Conservation (phyloP, 179 eudicot genomes). For the Monotropa hypopitys region DNA sequence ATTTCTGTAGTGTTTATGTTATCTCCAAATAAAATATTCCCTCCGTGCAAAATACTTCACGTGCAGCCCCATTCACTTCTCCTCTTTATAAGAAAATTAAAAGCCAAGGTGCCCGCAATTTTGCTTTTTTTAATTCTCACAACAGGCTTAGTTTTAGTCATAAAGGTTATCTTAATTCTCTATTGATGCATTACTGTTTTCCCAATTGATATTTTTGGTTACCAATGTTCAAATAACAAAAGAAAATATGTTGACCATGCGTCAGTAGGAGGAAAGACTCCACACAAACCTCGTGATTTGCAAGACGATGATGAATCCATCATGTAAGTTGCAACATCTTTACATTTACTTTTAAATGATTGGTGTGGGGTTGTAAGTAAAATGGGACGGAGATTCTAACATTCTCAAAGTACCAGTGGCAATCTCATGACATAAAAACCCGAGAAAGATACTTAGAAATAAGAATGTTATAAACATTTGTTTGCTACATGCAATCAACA, state of each 20-base stretch:
- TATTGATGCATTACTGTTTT: not conserved
- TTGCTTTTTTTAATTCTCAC: slow-evolving; percentile 3
- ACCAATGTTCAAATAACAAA: not conserved
- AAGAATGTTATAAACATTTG: not conserved
- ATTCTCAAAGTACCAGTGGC: not conserved
- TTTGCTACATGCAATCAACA: too few relatives aligned
- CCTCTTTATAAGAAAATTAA: slow-evolving; percentile 41
- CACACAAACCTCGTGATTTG: slow-evolving; percentile 5
- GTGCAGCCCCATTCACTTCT: slow-evolving; percentile 48
- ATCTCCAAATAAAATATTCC: slow-evolving; percentile 58
- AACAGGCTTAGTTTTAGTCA: slow-evolving; percentile 24
- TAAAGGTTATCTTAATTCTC: slow-evolving; percentile 14
- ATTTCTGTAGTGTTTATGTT: slow-evolving; percentile 65
- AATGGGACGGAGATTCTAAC: not conserved
- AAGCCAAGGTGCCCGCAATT: slow-evolving; percentile 13
- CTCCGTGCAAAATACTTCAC: slow-evolving; percentile 40
- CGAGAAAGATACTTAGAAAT: not conserved
- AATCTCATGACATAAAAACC: not conserved
- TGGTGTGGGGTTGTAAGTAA: not conserved
- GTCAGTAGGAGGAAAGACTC: slow-evolving; percentile 13
- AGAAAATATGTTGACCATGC: not conserved
- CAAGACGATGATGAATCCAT: slow-evolving; percentile 20
- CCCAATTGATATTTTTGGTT: not conserved
- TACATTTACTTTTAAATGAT: too few relatives aligned
- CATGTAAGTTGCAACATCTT: slow-evolving; percentile 12